Evolutionary conservation across 768 basidiomycete species (phyloP), one percentile per base, ranked within the genome.

Genomic region (Boletus eberwhitei): DNA sequence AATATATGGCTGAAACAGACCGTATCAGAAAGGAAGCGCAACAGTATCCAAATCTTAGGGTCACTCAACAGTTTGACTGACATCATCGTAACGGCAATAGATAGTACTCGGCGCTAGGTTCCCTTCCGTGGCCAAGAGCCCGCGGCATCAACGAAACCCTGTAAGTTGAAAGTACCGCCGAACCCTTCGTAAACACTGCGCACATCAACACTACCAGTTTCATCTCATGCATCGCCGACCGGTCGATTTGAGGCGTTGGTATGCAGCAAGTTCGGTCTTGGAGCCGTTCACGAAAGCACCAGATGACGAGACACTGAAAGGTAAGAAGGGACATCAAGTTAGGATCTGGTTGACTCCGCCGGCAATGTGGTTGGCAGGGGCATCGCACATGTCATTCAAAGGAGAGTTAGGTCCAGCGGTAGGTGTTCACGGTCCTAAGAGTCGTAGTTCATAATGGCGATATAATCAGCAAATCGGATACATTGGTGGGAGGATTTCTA

Each of bases 371-470:
- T 86, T 74, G 4, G 71, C 72, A 1, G 77, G 61, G 37, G 81
- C 73, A 2, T 83, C 81, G 69, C 93, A 95, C 0, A 79, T 79
- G 68, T 96, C 86, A 57, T 85, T 75, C 34, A 96, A 73, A 2
- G 93, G 92, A 1, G 93, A 83, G 65, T 90, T 91, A 7, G 94
- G 82, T 3, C 93, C 93, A 48, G 82, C 77, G 59, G 81, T 8
- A 2, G 26, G 38, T 36, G 36, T 44, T 14, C 32, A 49, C 8
- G 29, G 11, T 81, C 81, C 65, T 74, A 77, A 40, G 83, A 64
- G 59, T 86, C 85, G 70, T 87, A 86, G 62, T 80, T 79, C 85
- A 86, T 86, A 57, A 81, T 73, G 32, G 73, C 73, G 59, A 87
- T 75, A 70, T 77, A 82, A 75, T 73, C 62, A 8, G 85, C 85